Conservation (phyloP, 2,329 filamentous ascomycete species). For the Clonostachys byssicola region DNA sequence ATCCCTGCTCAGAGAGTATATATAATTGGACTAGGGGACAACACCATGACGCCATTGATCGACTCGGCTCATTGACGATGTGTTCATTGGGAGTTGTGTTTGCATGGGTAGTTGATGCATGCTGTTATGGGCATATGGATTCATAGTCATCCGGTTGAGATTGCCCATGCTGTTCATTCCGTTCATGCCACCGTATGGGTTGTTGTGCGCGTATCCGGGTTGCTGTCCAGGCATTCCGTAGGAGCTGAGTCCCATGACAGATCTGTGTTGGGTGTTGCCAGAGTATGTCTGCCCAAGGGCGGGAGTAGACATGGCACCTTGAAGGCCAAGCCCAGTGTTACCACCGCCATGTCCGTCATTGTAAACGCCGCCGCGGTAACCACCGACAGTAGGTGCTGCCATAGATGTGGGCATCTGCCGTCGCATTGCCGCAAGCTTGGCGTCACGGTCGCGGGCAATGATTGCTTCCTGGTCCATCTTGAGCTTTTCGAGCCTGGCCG, state of each 20-base stretch:
- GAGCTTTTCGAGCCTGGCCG: conserved; percentile 24
- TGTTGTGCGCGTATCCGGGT: background rate
- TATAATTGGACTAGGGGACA: conserved; percentile 13
- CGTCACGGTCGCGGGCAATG: conserved; percentile 35
- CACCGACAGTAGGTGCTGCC: conserved; percentile 27
- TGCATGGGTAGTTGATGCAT: conserved; percentile 9
- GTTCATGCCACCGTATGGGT: conserved; percentile 11
- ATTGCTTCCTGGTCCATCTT: conserved; percentile 24
- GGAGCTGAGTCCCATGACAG: conserved; percentile 21
- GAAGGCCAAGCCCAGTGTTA: conserved; percentile 6
- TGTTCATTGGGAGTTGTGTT: conserved; percentile 12
- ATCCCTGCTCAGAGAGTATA: background rate
- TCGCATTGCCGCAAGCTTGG: conserved; percentile 42
- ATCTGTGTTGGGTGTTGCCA: conserved; percentile 11
- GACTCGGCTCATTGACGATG: conserved; percentile 24
- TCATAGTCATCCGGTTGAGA: background rate
- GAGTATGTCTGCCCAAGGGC: conserved; percentile 12
- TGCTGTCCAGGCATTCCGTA: conserved; percentile 18
- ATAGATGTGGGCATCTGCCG: conserved; percentile 43
- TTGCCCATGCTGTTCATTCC: conserved; percentile 8
- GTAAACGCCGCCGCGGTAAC: conserved; percentile 47
- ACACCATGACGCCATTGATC: conserved; percentile 38
- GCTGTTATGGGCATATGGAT: conserved; percentile 7
- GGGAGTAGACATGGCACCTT: conserved; percentile 16
- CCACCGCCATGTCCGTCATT: conserved; percentile 46